Percentiles rank a stretch among this genome's conserved stretches.
phyloP scores from a whole-genome alignment of 768 basidiomycete genomes.

The Nidularia sp. region DNA sequence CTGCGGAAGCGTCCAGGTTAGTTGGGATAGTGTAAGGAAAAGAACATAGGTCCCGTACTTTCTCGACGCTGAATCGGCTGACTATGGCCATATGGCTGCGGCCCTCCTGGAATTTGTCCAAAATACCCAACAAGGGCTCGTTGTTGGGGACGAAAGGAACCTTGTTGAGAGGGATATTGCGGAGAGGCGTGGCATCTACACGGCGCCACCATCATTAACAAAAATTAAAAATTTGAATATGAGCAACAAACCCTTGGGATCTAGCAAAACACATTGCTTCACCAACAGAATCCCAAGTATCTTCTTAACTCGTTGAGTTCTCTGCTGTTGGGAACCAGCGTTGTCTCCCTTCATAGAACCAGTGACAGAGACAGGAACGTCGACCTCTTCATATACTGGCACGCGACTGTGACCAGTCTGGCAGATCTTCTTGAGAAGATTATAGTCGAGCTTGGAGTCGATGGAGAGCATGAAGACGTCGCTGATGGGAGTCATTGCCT shows the following conservation, averaged over 20 bases:
- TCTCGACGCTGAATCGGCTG: slow-evolving; percentile 67
- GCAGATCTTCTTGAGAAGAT: slow-evolving; percentile 70
- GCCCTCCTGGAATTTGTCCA: slow-evolving; percentile 89
- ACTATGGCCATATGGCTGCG: slow-evolving; percentile 92
- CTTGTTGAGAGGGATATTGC: slow-evolving; percentile 81
- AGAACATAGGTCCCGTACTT: slow-evolving; percentile 21
- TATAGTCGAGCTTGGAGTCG: slow-evolving; percentile 78
- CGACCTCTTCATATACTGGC: slow-evolving; percentile 78
- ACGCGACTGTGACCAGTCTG: slow-evolving; percentile 81
- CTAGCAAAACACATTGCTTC: slow-evolving; percentile 85
- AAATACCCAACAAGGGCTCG: slow-evolving; percentile 77
- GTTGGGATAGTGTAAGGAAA: neutral
- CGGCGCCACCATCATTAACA: neutral
- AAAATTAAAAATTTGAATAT: neutral
- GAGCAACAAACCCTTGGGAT: slow-evolving; percentile 61
- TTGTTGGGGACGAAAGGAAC: slow-evolving; percentile 86
- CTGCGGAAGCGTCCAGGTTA: slow-evolving; percentile 14
- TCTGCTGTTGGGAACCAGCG: slow-evolving; percentile 1
- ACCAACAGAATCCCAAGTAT: slow-evolving; percentile 85
- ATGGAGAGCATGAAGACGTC: slow-evolving; percentile 88
- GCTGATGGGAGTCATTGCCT: slow-evolving; percentile 81
- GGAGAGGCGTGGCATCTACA: slow-evolving; percentile 75
- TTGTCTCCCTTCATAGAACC: slow-evolving; percentile 6
- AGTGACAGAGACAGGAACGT: slow-evolving; percentile 42
- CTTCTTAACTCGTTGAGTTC: slow-evolving; percentile 63